Conservation (phyloP, 495 filamentous ascomycete genomes). For the Penicillium chermesinum region DNA sequence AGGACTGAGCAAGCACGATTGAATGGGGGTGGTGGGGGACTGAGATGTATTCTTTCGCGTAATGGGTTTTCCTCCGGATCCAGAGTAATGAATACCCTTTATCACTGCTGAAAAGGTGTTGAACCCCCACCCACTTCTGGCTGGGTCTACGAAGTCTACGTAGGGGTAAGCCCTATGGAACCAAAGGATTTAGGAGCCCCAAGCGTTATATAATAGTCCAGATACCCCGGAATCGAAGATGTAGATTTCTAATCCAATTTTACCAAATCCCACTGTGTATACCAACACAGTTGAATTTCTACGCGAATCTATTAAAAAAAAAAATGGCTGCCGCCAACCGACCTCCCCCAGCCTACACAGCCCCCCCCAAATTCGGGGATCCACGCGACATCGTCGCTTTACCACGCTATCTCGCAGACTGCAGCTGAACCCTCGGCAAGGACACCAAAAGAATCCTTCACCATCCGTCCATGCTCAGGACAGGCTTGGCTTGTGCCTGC, state of each 20-base stretch:
- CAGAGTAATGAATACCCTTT: too few species aligned
- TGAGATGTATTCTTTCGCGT: too few species aligned
- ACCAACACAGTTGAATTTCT: too few species aligned
- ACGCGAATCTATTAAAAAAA: neutral
- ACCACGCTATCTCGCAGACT: constrained; percentile 37
- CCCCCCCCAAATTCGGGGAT: constrained; percentile 33
- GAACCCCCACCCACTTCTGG: neutral
- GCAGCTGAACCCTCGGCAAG: constrained; percentile 30
- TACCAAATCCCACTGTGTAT: too few species aligned
- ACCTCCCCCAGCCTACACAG: constrained; percentile 40
- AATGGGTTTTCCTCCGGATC: too few species aligned
- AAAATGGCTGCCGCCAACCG: constrained; percentile 31
- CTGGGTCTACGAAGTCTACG: neutral
- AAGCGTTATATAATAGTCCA: constrained; percentile 6
- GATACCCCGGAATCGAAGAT: neutral
- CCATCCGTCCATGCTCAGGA: constrained; percentile 49
- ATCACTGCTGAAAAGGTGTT: neutral
- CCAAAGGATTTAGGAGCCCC: neutral
- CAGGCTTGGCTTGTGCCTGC: constrained; percentile 58
- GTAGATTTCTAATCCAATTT: too few species aligned
- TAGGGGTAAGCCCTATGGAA: neutral
- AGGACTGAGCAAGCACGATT: neutral
- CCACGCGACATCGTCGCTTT: constrained; percentile 34
- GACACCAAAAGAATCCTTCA: constrained; percentile 32
- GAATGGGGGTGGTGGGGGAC: too few species aligned